Percentiles rank a stretch among this genome's conserved stretches.
Evolutionary conservation across 164 flowering plant genomes (phyloP).

Genomic region (Piper betle): DNA sequence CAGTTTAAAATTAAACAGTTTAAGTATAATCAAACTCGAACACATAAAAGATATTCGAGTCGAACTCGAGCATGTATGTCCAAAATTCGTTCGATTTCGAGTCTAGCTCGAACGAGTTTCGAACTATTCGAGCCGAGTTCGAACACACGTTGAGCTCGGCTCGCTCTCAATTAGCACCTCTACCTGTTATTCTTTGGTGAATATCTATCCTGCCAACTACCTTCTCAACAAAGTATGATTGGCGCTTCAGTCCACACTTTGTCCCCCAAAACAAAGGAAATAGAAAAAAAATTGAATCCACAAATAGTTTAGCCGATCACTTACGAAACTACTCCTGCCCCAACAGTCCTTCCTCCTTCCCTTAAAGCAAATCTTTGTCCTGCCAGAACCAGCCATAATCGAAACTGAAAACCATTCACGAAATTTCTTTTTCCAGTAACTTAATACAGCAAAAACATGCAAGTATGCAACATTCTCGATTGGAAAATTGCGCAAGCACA

Average conservation of each 20-base stretch:
- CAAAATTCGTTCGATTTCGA: no score
- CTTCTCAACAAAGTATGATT: background rate
- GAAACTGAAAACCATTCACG: background rate
- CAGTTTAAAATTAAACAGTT: no score
- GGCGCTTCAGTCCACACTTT: background rate
- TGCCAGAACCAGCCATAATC: constrained; percentile 16
- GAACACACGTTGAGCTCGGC: no score
- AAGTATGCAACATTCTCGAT: no score
- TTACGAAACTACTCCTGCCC: constrained; percentile 92
- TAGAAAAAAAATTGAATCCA: background rate
- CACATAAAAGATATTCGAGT: no score
- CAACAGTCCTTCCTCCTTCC: constrained; percentile 93
- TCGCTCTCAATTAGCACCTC: no score
- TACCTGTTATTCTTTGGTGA: background rate
- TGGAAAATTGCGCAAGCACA: no score
- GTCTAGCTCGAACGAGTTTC: no score
- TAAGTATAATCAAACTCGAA: no score
- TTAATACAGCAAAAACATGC: no score
- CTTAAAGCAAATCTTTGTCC: constrained; percentile 94
- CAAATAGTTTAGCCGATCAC: constrained; percentile 36
- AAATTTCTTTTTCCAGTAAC: background rate
- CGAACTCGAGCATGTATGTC: no score
- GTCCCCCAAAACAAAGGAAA: background rate
- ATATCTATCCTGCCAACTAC: background rate
- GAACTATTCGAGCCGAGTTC: no score